These are phyloP conservation scores for Parachlorella kessleri DNA, from an alignment of 139 green algal species.

Conservation along the genomic window DNA sequence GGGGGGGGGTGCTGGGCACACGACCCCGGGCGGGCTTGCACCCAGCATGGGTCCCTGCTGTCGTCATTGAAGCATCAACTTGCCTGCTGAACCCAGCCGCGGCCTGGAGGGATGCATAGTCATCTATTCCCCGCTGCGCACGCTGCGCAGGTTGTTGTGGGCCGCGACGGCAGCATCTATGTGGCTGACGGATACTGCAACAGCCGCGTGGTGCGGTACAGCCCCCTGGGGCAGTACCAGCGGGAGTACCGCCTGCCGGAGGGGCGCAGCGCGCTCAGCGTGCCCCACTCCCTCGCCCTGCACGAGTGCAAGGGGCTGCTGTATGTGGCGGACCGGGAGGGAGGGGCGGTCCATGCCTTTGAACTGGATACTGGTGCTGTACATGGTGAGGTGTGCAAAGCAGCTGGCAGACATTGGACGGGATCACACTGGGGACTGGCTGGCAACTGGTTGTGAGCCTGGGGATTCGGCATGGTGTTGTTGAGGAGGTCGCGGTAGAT, in stretches of 20 bases:
- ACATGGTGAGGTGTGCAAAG: constrained; percentile 76
- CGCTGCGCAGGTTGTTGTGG: constrained; percentile 59
- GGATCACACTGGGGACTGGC: no score
- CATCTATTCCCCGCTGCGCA: background rate
- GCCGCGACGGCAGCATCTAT: constrained; percentile 70
- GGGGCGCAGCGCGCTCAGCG: constrained; percentile 10
- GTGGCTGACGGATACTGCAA: constrained; percentile 82
- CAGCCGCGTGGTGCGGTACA: constrained; percentile 39
- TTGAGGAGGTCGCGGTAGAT: no score
- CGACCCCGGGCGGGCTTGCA: background rate
- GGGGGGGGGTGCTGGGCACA: background rate
- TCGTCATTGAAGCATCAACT: no score
- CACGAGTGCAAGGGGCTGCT: constrained; percentile 76
- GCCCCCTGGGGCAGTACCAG: constrained; percentile 39
- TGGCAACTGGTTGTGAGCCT: no score
- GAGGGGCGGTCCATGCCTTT: constrained; percentile 42
- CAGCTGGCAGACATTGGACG: no score
- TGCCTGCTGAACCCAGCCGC: no score
- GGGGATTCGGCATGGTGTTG: no score
- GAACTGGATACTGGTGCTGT: constrained; percentile 75
- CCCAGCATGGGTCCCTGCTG: no score
- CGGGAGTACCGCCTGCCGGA: constrained; percentile 23
- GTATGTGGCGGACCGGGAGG: constrained; percentile 70
- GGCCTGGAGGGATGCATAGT: no score
- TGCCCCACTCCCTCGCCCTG: constrained; percentile 72